Conservation (phyloP, 2,329 filamentous ascomycete genomes). For the Dothideomycetes sp. region DNA sequence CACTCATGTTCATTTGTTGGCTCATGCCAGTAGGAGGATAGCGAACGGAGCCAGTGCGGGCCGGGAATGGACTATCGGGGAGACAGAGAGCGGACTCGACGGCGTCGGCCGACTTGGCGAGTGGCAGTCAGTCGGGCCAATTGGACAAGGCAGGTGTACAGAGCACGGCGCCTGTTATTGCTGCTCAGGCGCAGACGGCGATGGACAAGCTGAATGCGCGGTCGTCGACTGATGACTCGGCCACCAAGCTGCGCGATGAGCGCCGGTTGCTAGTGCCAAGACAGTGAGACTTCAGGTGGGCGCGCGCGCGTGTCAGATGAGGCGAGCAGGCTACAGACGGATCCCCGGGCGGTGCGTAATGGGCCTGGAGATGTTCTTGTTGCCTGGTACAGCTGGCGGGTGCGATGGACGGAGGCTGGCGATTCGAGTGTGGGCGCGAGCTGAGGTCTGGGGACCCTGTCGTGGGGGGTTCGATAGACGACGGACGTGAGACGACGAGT, state of each 20-base stretch:
- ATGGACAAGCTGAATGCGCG: too few species aligned
- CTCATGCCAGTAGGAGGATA: conserved; percentile 30
- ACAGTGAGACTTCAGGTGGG: too few species aligned
- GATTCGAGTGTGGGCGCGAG: neutral
- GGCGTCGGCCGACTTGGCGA: neutral
- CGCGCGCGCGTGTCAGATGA: neutral
- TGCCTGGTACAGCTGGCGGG: too few species aligned
- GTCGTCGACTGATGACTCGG: neutral
- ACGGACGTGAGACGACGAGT: neutral
- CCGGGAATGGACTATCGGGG: neutral
- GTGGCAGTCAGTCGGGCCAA: neutral
- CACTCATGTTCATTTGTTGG: conserved; percentile 54
- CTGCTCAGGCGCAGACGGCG: too few species aligned
- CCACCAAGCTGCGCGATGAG: neutral
- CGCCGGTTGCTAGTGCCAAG: neutral
- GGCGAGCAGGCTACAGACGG: too few species aligned
- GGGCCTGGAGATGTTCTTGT: too few species aligned
- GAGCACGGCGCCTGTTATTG: too few species aligned
- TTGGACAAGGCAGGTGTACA: neutral
- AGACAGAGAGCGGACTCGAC: neutral
- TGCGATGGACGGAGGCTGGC: neutral
- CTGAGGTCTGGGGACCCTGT: neutral
- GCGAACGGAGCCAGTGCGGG: conserved; percentile 9
- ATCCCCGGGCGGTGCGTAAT: too few species aligned
- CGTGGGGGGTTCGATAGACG: neutral